phyloP scores from a whole-genome alignment of 306 rosid species.

The Senna siamea region DNA sequence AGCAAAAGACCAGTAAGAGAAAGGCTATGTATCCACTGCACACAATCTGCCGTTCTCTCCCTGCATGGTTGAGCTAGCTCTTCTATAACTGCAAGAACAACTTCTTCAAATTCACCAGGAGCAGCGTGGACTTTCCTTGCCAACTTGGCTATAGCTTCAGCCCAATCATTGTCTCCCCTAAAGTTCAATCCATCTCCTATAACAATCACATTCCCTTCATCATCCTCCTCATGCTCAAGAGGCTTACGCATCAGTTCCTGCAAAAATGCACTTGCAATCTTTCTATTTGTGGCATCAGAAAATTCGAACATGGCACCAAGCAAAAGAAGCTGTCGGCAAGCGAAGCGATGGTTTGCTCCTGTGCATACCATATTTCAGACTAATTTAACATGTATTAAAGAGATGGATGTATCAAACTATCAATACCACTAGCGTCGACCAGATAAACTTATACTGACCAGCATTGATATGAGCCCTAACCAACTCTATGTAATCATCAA shows the following conservation, averaged over 20 bases:
- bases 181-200: conserved; percentile 92
- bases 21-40: conserved; percentile 94
- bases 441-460: conserved; percentile 52
- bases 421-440: conserved; percentile 24
- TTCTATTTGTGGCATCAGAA: conserved; percentile 86
- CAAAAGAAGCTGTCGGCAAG: conserved; percentile 86
- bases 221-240: conserved; percentile 81
- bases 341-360: conserved; percentile 81
- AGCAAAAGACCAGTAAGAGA: conserved; percentile 78
- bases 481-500: conserved; percentile 76
- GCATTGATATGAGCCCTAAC: conserved; percentile 82
- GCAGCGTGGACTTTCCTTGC: conserved; percentile 83
- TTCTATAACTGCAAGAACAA: conserved; percentile 68
- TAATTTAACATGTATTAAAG: conserved; percentile 24
- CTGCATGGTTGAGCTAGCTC: conserved; percentile 87
- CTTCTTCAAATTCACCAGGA: conserved; percentile 86
- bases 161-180: conserved; percentile 96
- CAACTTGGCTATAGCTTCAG: conserved; percentile 71
- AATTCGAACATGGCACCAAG: conserved; percentile 88
- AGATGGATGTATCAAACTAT: background rate
- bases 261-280: conserved; percentile 75
- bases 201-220: conserved; percentile 77
- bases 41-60: conserved; percentile 84
- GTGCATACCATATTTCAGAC: conserved; percentile 26
- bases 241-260: conserved; percentile 81